A percentile compares a stretch with the other conserved stretches of the same genome.
phyloP scores from a whole-genome alignment of 2,329 filamentous ascomycete genomes.

The Fusarium nygamai region DNA sequence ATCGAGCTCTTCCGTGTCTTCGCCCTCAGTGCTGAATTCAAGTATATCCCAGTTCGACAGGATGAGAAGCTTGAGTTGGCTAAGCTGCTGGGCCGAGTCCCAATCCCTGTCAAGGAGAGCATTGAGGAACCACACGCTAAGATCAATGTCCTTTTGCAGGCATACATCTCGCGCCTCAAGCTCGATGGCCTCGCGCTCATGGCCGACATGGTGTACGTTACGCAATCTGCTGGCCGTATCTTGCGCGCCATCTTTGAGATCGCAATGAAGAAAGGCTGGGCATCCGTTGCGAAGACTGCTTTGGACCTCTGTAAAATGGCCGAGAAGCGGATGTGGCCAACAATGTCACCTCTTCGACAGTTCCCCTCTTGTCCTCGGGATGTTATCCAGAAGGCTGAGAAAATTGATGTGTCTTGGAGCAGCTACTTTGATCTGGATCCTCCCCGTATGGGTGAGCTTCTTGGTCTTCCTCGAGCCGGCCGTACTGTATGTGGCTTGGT shows the following conservation, averaged over 20 bases:
- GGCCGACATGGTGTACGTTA: constrained; percentile 99
- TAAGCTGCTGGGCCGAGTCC: constrained; percentile 88
- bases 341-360: constrained; percentile 94
- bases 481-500: constrained; percentile 86
- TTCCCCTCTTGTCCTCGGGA: constrained; percentile 86
- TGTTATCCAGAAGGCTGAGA: constrained; percentile 90
- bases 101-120: constrained; percentile 96
- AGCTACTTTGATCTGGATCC: constrained; percentile 97
- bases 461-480: constrained; percentile 90
- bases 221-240: constrained; percentile 96
- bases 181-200: constrained; percentile 94
- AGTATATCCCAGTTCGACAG: constrained; percentile 96
- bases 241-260: constrained; percentile 97
- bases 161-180: constrained; percentile 94
- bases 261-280: constrained; percentile 95
- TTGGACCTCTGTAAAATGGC: constrained; percentile 98
- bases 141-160: constrained; percentile 96
- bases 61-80: constrained; percentile 97
- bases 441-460: constrained; percentile 92
- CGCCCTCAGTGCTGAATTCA: constrained; percentile 96
- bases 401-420: constrained; percentile 92
- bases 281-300: constrained; percentile 89
- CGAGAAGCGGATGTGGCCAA: constrained; percentile 99
- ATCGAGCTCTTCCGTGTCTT: constrained; percentile 98
- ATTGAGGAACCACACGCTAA: constrained; percentile 97